A percentile compares a stretch with the other conserved stretches of the same genome.
phyloP scores from a whole-genome alignment of 2,329 filamentous ascomycete genomes.

The Epichloe glyceriae region DNA sequence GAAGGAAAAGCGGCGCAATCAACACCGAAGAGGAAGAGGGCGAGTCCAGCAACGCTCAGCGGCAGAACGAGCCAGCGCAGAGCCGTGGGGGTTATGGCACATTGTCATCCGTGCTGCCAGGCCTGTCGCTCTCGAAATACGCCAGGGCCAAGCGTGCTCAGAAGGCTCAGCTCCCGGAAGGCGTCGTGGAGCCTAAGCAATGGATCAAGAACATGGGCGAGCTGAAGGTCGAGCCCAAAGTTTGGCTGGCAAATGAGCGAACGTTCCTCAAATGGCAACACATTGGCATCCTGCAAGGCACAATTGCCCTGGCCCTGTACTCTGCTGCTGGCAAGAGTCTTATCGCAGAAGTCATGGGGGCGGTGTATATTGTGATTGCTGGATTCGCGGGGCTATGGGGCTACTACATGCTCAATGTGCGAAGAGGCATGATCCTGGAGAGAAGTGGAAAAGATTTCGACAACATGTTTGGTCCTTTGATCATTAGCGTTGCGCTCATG shows the following conservation, averaged over 20 bases:
- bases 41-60: slow-evolving; percentile 23
- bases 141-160: slow-evolving; percentile 42
- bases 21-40: slow-evolving; percentile 24
- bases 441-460: slow-evolving; percentile 90
- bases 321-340: slow-evolving; percentile 72
- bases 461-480: slow-evolving; percentile 69
- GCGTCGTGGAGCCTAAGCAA: slow-evolving; percentile 69
- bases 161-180: slow-evolving; percentile 56
- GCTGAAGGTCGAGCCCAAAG: slow-evolving; percentile 89
- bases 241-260: slow-evolving; percentile 96
- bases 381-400: slow-evolving; percentile 80
- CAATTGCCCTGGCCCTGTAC: slow-evolving; percentile 72
- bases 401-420: slow-evolving; percentile 65
- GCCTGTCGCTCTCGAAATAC: slow-evolving; percentile 72
- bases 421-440: slow-evolving; percentile 67
- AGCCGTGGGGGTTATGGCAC: slow-evolving; percentile 33
- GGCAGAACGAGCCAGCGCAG: slow-evolving; percentile 16
- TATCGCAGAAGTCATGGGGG: slow-evolving; percentile 66
- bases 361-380: slow-evolving; percentile 71
- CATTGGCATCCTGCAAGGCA: slow-evolving; percentile 76
- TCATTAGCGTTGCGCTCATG: slow-evolving; percentile 69
- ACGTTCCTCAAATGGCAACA: slow-evolving; percentile 99
- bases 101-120: slow-evolving; percentile 63
- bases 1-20: slow-evolving; percentile 14
- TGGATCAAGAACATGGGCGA: slow-evolving; percentile 95